Evolutionary conservation across 352 stramenopile species (phyloP).

Genomic region (Globisporangium solare): DNA sequence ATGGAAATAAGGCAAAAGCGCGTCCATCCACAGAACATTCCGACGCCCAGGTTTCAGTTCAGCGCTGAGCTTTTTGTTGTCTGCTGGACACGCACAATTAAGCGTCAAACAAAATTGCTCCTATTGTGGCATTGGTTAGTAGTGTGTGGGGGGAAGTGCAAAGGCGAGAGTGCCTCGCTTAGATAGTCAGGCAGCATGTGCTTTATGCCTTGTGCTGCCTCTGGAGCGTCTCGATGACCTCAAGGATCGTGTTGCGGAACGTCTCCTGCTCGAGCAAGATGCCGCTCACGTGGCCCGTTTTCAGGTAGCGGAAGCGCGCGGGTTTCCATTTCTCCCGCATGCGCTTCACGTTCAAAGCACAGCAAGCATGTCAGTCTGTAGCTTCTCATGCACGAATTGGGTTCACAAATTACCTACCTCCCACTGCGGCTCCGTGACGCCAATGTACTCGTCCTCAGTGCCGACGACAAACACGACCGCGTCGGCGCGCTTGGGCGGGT

Average conservation of each 20-base stretch:
- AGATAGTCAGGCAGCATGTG: too few species aligned
- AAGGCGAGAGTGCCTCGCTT: too few species aligned
- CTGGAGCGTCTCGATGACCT: conserved; percentile 43
- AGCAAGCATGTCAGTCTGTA: background rate
- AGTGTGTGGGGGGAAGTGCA: too few species aligned
- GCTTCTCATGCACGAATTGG: background rate
- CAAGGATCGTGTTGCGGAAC: conserved; percentile 68
- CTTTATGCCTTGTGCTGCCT: background rate
- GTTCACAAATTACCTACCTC: conserved; percentile 22
- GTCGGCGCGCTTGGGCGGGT: conserved; percentile 51
- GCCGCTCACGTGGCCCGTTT: conserved; percentile 72
- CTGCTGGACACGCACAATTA: too few species aligned
- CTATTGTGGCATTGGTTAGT: too few species aligned
- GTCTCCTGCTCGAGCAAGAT: conserved; percentile 68
- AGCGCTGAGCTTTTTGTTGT: too few species aligned
- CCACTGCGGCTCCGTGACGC: conserved; percentile 55
- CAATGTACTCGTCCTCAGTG: conserved; percentile 79
- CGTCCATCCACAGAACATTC: too few species aligned
- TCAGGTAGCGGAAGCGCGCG: conserved; percentile 56
- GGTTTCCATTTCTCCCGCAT: conserved; percentile 53
- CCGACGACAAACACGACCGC: conserved; percentile 72
- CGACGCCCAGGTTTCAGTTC: too few species aligned
- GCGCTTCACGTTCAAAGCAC: conserved; percentile 19
- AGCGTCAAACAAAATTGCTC: too few species aligned
- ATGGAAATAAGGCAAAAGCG: too few species aligned